phyloP scores from a whole-genome alignment of 495 filamentous ascomycete genomes.

The Neurospora sp. region DNA sequence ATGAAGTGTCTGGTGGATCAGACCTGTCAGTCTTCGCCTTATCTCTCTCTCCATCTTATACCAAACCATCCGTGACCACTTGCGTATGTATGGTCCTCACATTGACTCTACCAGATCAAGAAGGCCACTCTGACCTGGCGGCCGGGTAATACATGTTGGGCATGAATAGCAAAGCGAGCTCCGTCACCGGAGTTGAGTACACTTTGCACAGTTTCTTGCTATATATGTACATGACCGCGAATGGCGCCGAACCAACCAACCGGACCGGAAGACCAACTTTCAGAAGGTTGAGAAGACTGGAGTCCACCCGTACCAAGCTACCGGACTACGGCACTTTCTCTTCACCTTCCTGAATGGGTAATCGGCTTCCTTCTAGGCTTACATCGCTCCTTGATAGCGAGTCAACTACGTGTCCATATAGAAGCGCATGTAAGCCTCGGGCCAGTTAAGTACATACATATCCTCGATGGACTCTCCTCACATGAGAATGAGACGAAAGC shows the following conservation, averaged over 20 bases:
- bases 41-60: background rate
- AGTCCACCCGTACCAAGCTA: background rate
- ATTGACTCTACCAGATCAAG: background rate
- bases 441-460: background rate
- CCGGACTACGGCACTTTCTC: background rate
- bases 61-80: background rate
- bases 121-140: background rate
- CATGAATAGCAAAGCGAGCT: background rate
- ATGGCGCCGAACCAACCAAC: background rate
- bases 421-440: background rate
- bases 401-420: background rate
- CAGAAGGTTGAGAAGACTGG: background rate
- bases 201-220: background rate
- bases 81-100: background rate
- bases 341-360: background rate
- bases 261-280: background rate
- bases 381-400: background rate
- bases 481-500: background rate
- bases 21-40: background rate
- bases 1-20: background rate
- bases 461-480: background rate
- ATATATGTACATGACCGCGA: background rate
- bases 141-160: background rate
- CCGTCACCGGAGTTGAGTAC: background rate
- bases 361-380: background rate